Evolutionary conservation across 768 basidiomycete species (phyloP), one percentile per base, ranked within the genome.

Genomic region (Podaxis mareebaensis): DNA sequence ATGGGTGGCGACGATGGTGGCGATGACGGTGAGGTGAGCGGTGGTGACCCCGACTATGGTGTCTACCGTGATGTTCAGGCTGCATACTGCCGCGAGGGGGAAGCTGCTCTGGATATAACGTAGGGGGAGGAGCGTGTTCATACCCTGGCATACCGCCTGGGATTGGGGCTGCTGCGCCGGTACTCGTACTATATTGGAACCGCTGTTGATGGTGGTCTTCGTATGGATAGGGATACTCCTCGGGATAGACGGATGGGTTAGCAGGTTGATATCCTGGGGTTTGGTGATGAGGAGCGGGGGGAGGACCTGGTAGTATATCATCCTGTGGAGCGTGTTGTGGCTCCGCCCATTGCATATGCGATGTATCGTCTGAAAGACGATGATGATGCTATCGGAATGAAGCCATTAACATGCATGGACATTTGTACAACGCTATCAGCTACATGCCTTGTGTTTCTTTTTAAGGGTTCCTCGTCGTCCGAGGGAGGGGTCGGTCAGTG

Each of bases 201-300:
- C 60, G 52, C 30, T 54, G 60, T 28, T 61, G 60, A 17, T 56
- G 61, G 36, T 56, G 54, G 22, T 63, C 60, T 33, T 61, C 60
- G 7, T 63, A 56, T 40, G 61, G 46, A 48, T 56, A 56, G 8
- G 54, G 61, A 39, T 63, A 63, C 10, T 63, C 55, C 13, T 63
- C 53, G 24, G 55, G 46, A 33, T 39, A 63, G 15, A 63, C 11
- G 49, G 55, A 51, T 17, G 33, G 46, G 12, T n/a, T 57, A n/a
- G n/a, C 30, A 20, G 36, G 13, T 11, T 63, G 54, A 39, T 51
- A 56, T 15, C 46, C 61, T 20, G 44, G 24, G 17, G 38, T 7
- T 56, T 56, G 61, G 40, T 57, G 54, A 24, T 22, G 54, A 30
- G 53, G 20, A 30, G 33, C 12, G 26, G 61, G 61, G 46, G 42